Evolutionary conservation across 768 basidiomycete genomes (phyloP).

Genomic region (Boletus insuetus): DNA sequence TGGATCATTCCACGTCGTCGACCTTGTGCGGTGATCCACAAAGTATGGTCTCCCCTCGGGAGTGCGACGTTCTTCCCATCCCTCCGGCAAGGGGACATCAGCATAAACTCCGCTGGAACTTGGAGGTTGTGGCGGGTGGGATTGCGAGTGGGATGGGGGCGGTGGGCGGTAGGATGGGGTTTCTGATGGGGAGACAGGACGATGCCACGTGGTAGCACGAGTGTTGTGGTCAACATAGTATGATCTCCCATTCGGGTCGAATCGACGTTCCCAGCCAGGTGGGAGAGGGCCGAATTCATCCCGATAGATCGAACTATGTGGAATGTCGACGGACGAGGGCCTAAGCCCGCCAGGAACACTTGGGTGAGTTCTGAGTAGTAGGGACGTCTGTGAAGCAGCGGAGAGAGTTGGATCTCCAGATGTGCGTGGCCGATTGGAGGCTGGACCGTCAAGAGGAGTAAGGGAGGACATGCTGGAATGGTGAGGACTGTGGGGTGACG

Average conservation of each 20-base stretch:
- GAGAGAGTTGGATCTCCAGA: slow-evolving; percentile 14
- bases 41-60: slow-evolving; percentile 81
- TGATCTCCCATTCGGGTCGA: slow-evolving; percentile 58
- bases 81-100: slow-evolving; percentile 75
- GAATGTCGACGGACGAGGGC: not conserved
- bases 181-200: slow-evolving; percentile 35
- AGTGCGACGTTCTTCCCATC: slow-evolving; percentile 91
- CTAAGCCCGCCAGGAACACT: slow-evolving; percentile 9
- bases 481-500: slow-evolving; percentile 15
- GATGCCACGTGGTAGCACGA: slow-evolving; percentile 78
- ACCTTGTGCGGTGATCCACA: slow-evolving; percentile 76
- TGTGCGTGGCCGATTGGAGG: slow-evolving; percentile 14
- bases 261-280: slow-evolving; percentile 79
- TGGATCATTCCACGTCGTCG: slow-evolving; percentile 92
- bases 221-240: slow-evolving; percentile 90
- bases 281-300: slow-evolving; percentile 67
- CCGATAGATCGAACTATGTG: slow-evolving; percentile 36
- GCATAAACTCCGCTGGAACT: slow-evolving; percentile 37
- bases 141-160: slow-evolving; percentile 13
- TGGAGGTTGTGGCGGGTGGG: slow-evolving; percentile 29
- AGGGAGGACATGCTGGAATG: slow-evolving; percentile 22
- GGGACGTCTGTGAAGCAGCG: slow-evolving; percentile 9
- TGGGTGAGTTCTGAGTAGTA: slow-evolving; percentile 12
- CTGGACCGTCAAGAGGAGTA: slow-evolving; percentile 7
- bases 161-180: slow-evolving; percentile 17